Conservation (phyloP, 2,329 filamentous ascomycete genomes). For the Dryadomyces quercivorus region DNA sequence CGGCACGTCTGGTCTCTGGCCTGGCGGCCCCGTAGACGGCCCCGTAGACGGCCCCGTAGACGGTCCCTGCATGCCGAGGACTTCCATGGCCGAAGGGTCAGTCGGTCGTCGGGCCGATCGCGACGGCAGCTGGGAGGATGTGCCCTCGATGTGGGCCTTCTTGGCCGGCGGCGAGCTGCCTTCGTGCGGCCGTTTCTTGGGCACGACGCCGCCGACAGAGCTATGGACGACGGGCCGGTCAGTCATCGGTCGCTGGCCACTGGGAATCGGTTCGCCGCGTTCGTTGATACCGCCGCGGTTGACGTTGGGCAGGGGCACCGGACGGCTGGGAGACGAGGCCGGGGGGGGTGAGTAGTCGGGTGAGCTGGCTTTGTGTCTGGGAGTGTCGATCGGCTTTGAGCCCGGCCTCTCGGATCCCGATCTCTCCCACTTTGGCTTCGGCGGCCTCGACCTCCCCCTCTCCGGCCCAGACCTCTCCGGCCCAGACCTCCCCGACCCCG, state of each 20-base stretch:
- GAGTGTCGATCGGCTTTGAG: too few relatives aligned
- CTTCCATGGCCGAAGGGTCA: slow-evolving; percentile 41
- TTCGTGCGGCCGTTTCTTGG: slow-evolving; percentile 33
- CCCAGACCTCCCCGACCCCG: slow-evolving; percentile 18
- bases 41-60: slow-evolving; percentile 7
- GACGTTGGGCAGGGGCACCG: too few relatives aligned
- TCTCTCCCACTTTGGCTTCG: background rate
- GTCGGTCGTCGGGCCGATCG: slow-evolving; percentile 17
- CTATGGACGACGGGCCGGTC: slow-evolving; percentile 27
- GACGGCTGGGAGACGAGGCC: background rate
- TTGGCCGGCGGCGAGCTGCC: slow-evolving; percentile 22
- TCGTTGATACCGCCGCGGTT: slow-evolving; percentile 16
- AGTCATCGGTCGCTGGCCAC: slow-evolving; percentile 6
- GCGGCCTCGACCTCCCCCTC: background rate
- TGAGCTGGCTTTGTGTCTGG: background rate
- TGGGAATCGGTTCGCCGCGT: slow-evolving; percentile 16
- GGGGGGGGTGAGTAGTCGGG: slow-evolving; percentile 10
- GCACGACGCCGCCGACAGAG: slow-evolving; percentile 12
- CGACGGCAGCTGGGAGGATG: background rate
- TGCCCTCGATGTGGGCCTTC: background rate
- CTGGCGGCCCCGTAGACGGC: too few relatives aligned
- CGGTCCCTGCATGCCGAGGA: slow-evolving; percentile 29
- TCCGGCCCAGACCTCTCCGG: slow-evolving; percentile 18
- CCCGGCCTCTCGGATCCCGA: too few relatives aligned
- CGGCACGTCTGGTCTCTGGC: too few relatives aligned